phyloP scores from a whole-genome alignment of 2,329 filamentous ascomycete species.

The Cercospora sesami region DNA sequence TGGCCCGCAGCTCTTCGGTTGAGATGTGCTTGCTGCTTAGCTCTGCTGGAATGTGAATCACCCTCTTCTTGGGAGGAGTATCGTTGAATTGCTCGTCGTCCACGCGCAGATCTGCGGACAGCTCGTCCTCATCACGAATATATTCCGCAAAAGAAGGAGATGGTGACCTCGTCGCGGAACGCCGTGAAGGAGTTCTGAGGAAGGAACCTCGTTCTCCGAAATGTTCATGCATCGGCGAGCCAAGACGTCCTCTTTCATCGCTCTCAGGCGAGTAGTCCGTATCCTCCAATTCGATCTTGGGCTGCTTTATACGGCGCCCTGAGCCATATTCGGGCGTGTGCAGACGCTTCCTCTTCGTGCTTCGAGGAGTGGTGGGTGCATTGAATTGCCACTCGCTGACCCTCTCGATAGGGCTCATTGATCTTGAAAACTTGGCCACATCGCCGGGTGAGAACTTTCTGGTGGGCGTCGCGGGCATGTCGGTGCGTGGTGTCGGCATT shows the following conservation, averaged over 20 bases:
- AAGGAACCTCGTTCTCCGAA: conserved; percentile 13
- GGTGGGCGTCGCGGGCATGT: conserved; percentile 17
- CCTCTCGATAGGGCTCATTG: conserved; percentile 39
- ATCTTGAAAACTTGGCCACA: conserved; percentile 24
- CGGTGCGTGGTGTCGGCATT: conserved; percentile 22
- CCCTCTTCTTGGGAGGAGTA: conserved; percentile 20
- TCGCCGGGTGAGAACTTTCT: conserved; percentile 23
- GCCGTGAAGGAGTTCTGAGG: conserved; percentile 16
- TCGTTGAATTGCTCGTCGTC: conserved; percentile 30
- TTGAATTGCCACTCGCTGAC: conserved; percentile 30
- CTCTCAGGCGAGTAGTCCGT: conserved; percentile 2
- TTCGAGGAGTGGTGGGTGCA: conserved; percentile 16
- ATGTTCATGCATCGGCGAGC: conserved; percentile 12
- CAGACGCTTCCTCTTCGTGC: conserved; percentile 29
- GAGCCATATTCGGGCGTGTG: conserved; percentile 21
- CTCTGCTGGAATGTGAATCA: conserved; percentile 29
- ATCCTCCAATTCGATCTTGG: conserved; percentile 24
- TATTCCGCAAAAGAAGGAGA: conserved; percentile 20
- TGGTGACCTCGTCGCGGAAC: conserved; percentile 6
- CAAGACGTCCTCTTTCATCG: conserved; percentile 5
- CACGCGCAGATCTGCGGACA: conserved; percentile 41
- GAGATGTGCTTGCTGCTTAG: conserved; percentile 29
- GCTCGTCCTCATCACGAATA: conserved; percentile 19
- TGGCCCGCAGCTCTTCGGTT: conserved; percentile 29
- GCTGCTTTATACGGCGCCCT: conserved; percentile 25